A percentile compares a stretch with the other conserved stretches of the same genome.
These are phyloP conservation scores for Rhodamnia rubescens DNA, from an alignment of 345 rosid species.

Conservation along the genomic window DNA sequence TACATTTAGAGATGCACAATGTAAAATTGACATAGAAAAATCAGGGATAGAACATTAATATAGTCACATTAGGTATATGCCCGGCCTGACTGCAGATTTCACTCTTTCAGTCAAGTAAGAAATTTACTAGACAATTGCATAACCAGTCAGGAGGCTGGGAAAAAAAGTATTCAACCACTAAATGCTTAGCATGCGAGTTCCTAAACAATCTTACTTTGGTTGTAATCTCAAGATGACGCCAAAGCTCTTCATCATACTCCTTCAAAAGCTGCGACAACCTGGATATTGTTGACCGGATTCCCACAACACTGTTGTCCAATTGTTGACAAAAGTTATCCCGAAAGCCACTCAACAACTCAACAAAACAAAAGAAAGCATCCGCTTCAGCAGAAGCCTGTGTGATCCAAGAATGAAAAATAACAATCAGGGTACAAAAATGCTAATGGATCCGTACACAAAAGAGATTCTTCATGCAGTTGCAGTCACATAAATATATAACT, in stretches of 20 bases:
- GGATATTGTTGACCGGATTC: conserved; percentile 81
- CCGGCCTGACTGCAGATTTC: not conserved
- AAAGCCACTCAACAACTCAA: conserved; percentile 88
- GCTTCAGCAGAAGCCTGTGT: conserved; percentile 78
- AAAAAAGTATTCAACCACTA: not conserved
- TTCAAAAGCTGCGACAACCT: conserved; percentile 70
- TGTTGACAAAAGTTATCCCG: conserved; percentile 96
- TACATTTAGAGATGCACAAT: not conserved
- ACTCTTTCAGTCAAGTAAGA: not conserved
- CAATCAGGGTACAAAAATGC: not conserved
- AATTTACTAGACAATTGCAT: not conserved
- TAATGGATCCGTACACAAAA: not conserved
- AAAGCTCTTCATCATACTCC: conserved; percentile 95
- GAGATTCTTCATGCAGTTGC: not conserved
- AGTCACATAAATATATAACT: not conserved
- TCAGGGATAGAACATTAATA: not conserved
- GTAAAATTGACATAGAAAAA: not conserved
- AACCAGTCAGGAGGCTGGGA: not conserved
- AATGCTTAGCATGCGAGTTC: not conserved
- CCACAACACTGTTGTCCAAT: conserved; percentile 97
- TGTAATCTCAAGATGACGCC: conserved; percentile 97
- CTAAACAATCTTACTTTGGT: conserved; percentile 53
- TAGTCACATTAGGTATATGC: not conserved
- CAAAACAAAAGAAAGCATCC: conserved; percentile 94
- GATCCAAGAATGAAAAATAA: not conserved